phyloP scores from a whole-genome alignment of 345 rosid species.

The Eucalyptus albens region DNA sequence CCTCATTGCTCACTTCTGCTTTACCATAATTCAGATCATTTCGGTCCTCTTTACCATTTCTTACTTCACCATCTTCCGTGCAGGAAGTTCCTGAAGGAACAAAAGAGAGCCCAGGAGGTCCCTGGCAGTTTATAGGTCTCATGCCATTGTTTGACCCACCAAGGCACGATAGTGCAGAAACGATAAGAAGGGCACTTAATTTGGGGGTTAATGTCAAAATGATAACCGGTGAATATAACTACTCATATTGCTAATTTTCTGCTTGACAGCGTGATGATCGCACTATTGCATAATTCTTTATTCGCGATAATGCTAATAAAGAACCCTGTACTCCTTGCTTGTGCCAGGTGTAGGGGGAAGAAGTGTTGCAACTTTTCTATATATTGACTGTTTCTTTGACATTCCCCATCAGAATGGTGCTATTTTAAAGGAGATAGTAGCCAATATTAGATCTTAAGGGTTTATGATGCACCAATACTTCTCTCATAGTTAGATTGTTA shows the following conservation, averaged over 20 bases:
- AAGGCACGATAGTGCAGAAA: constrained; percentile 56
- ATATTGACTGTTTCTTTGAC: not conserved
- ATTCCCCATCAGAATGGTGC: not conserved
- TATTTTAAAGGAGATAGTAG: not conserved
- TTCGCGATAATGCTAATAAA: not conserved
- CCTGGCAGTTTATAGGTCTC: constrained; percentile 52
- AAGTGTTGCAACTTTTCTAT: not conserved
- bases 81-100: constrained; percentile 63
- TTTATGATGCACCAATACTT: not conserved
- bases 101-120: constrained; percentile 48
- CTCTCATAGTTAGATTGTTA: not conserved
- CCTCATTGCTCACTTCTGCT: not conserved
- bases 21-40: not conserved
- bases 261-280: not conserved
- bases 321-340: not conserved
- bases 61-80: not conserved
- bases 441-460: not conserved
- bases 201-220: constrained; percentile 64
- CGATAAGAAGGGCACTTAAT: constrained; percentile 46
- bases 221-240: constrained; percentile 32
- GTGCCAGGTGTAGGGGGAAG: not conserved
- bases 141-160: constrained; percentile 66
- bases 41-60: not conserved
- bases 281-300: not conserved
- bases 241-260: not conserved